These are phyloP conservation scores for Eucalyptus guilfoylei DNA, from an alignment of 345 rosid genomes.

Conservation along the genomic window DNA sequence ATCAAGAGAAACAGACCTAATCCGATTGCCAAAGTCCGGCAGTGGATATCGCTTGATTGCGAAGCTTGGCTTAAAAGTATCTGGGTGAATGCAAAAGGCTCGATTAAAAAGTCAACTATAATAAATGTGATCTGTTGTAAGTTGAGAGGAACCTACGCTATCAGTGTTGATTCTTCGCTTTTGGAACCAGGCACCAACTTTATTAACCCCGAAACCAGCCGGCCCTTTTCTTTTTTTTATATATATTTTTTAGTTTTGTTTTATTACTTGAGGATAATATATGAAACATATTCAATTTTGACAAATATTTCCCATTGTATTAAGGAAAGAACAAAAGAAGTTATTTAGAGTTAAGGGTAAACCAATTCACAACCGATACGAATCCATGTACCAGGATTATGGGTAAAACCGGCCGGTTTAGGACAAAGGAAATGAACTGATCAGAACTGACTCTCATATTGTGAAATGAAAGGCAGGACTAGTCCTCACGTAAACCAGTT, in stretches of 20 bases:
- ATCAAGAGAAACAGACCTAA: neutral
- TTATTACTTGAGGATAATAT: neutral
- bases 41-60: neutral
- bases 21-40: neutral
- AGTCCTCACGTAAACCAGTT: rapidly evolving
- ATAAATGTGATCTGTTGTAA: too few species aligned
- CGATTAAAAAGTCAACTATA: neutral
- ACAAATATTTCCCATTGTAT: neutral
- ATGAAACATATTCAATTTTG: neutral
- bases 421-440: neutral
- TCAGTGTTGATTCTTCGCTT: neutral
- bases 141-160: neutral
- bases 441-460: rapidly evolving
- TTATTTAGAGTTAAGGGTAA: neutral
- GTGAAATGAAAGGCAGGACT: neutral
- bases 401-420: neutral
- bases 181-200: neutral
- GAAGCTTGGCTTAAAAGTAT: neutral
- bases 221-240: neutral
- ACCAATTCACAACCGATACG: neutral
- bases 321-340: neutral
- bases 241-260: neutral
- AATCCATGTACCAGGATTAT: neutral
- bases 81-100: neutral
- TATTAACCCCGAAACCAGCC: neutral